These are phyloP conservation scores for Mortierella sp. DNA, from an alignment of 371 early-diverging fungal species.

Conservation along the genomic window DNA sequence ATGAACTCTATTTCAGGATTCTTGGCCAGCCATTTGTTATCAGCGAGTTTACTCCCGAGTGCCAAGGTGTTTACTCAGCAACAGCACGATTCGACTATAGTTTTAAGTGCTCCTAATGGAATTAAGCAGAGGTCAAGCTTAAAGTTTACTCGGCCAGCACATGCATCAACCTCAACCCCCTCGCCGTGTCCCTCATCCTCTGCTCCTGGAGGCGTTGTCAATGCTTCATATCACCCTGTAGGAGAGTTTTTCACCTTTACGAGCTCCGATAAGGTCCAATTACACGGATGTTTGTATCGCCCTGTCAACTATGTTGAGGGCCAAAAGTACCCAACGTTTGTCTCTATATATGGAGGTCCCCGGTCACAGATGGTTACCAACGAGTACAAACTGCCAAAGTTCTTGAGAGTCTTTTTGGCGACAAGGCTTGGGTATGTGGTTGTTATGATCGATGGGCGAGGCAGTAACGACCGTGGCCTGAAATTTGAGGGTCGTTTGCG, in stretches of 20 bases:
- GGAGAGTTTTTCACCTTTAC: slow-evolving; percentile 52
- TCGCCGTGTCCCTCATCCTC: slow-evolving; percentile 8
- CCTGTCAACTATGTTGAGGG: slow-evolving; percentile 66
- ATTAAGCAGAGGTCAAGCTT: slow-evolving; percentile 17
- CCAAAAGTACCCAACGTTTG: slow-evolving; percentile 66
- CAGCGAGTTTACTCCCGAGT: slow-evolving; percentile 25
- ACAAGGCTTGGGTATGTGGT: slow-evolving; percentile 77
- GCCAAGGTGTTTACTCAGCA: slow-evolving; percentile 20
- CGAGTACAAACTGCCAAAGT: slow-evolving; percentile 76
- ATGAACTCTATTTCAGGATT: slow-evolving; percentile 53
- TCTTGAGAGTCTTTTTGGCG: slow-evolving; percentile 73
- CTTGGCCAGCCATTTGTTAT: slow-evolving; percentile 40
- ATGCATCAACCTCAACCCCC: slow-evolving; percentile 10
- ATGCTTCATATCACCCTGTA: slow-evolving; percentile 44
- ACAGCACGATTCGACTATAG: slow-evolving; percentile 25
- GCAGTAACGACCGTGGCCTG: slow-evolving; percentile 77
- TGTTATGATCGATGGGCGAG: slow-evolving; percentile 82
- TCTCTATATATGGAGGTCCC: slow-evolving; percentile 77
- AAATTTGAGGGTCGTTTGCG: slow-evolving; percentile 74
- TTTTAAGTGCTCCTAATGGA: slow-evolving; percentile 22
- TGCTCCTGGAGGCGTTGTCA: slow-evolving; percentile 13
- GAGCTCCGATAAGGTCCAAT: slow-evolving; percentile 52
- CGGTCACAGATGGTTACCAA: slow-evolving; percentile 78
- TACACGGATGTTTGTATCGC: slow-evolving; percentile 76
- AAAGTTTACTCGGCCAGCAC: slow-evolving; percentile 15